These are phyloP conservation scores for Hypoxylon cercidicola DNA, from an alignment of 495 filamentous ascomycete genomes.

Conservation along the genomic window DNA sequence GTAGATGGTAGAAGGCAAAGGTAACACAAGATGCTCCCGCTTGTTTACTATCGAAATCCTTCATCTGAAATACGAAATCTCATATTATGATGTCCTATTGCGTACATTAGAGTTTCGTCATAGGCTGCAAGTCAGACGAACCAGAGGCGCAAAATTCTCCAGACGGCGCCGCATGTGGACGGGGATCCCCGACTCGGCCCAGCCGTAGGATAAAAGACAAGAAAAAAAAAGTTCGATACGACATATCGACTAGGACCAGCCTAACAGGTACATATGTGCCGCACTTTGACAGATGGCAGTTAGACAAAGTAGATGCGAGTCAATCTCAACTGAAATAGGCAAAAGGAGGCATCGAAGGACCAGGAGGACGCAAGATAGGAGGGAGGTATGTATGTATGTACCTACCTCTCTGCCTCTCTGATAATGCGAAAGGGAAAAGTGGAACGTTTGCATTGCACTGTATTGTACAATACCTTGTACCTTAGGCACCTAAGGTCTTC, in stretches of 20 bases:
- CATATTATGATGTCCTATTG: constrained; percentile 5
- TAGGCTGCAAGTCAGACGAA: constrained; percentile 30
- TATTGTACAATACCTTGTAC: constrained; percentile 11
- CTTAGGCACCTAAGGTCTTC: not conserved
- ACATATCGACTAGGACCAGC: not conserved
- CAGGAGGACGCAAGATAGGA: not conserved
- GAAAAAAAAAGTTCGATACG: not conserved
- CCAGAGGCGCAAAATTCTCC: constrained; percentile 3
- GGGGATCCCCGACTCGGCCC: constrained; percentile 36
- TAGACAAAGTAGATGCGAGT: constrained; percentile 17
- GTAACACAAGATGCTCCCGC: no score
- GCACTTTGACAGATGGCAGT: constrained; percentile 1
- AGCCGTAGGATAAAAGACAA: constrained; percentile 9
- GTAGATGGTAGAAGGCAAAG: no score
- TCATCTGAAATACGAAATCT: constrained; percentile 12
- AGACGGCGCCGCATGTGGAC: constrained; percentile 3
- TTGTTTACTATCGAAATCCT: not conserved
- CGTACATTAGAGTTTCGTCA: constrained; percentile 3
- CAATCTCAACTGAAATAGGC: constrained; percentile 24
- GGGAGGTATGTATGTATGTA: not conserved
- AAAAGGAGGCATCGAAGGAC: constrained; percentile 10
- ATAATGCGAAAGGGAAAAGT: constrained; percentile 9
- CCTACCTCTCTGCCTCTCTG: no score
- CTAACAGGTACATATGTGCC: no score
- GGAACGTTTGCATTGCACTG: not conserved